Conservation (phyloP, 345 rosid species). For the Combretum micranthum region DNA sequence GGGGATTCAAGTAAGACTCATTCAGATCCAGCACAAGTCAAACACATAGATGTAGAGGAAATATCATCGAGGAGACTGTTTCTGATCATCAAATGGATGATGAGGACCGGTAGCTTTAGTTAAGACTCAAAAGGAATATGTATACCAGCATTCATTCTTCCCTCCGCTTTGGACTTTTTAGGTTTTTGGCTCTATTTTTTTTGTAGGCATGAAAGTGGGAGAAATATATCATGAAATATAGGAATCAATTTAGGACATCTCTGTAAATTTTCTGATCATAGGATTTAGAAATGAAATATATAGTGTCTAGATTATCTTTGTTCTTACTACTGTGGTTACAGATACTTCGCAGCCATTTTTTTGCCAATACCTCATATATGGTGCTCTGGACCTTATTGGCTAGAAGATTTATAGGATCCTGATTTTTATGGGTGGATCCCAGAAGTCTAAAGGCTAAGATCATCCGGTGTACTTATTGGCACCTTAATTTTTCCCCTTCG, state of each 20-base stretch:
- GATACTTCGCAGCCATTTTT: not conserved
- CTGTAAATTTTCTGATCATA: constrained; percentile 2
- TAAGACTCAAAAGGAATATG: constrained; percentile 14
- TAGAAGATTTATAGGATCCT: too few relatives aligned
- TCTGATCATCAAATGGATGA: constrained; percentile 46
- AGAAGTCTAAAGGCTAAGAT: too few relatives aligned
- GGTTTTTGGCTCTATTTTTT: constrained; percentile 34
- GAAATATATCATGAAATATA: not conserved
- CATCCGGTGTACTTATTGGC: too few relatives aligned
- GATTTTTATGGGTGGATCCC: too few relatives aligned
- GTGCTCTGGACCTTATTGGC: too few relatives aligned
- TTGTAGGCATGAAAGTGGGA: constrained; percentile 26
- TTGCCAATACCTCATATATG: too few relatives aligned
- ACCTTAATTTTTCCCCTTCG: too few relatives aligned
- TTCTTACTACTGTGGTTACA: not conserved
- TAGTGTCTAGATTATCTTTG: not conserved
- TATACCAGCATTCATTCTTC: constrained; percentile 28
- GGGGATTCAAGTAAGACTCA: constrained; percentile 43
- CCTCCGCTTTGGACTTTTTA: constrained; percentile 18
- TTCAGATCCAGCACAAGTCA: constrained; percentile 23
- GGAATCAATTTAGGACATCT: constrained; percentile 7
- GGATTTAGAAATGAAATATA: constrained; percentile 1
- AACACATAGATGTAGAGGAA: constrained; percentile 31
- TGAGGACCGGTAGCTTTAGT: constrained; percentile 22
- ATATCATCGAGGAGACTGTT: constrained; percentile 54